Conservation (phyloP, 768 basidiomycete species). For the Leucosporidium scottii region DNA sequence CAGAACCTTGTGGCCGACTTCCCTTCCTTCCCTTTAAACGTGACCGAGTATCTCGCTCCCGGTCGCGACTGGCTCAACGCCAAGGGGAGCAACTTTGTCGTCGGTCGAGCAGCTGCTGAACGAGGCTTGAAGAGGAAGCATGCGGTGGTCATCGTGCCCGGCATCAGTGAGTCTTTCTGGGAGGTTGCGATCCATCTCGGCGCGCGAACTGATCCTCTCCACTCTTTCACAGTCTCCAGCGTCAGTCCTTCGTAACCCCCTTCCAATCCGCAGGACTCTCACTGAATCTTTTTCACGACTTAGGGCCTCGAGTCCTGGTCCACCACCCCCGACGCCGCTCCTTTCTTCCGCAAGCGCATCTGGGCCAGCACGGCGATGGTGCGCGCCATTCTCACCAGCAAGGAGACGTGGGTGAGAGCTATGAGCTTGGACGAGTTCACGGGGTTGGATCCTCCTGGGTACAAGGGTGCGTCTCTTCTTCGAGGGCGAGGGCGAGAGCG, state of each 20-base stretch:
- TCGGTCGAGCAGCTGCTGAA: conserved; percentile 27
- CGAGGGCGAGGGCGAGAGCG: not conserved
- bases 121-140: conserved; percentile 35
- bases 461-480: conserved; percentile 68
- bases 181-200: not conserved
- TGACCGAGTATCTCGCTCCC: conserved; percentile 18
- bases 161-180: conserved; percentile 19
- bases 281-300: not conserved
- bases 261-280: not conserved
- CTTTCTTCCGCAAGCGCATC: conserved; percentile 83
- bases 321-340: conserved; percentile 70
- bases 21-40: conserved; percentile 18
- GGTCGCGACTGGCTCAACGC: conserved; percentile 28
- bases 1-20: conserved; percentile 23
- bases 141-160: conserved; percentile 37
- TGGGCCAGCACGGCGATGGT: conserved; percentile 57
- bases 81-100: conserved; percentile 14
- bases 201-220: not conserved
- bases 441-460: conserved; percentile 77
- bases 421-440: conserved; percentile 87
- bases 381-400: conserved; percentile 71
- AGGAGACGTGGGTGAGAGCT: conserved; percentile 79
- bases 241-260: not conserved
- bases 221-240: conserved; percentile 1
- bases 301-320: conserved; percentile 84